A percentile compares a stretch with the other conserved stretches of the same genome.
These are phyloP conservation scores for Erodium maritimum DNA, from an alignment of 345 rosid species.

Conservation along the genomic window DNA sequence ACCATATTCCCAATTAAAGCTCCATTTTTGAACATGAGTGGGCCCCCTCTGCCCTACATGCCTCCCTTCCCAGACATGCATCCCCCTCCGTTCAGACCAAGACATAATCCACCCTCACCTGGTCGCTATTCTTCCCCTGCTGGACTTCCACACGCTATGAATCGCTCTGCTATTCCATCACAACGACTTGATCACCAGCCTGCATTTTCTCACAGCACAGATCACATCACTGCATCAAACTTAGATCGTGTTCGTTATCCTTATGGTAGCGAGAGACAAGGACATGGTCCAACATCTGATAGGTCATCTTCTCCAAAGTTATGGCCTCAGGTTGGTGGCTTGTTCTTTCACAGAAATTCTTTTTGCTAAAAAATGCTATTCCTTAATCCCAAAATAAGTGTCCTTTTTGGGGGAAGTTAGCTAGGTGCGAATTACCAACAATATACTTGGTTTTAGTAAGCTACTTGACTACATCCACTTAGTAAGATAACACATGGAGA, in stretches of 20 bases:
- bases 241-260: constrained; percentile 27
- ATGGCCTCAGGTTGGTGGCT: constrained; percentile 53
- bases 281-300: constrained; percentile 59
- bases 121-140: constrained; percentile 45
- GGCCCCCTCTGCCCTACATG: constrained; percentile 34
- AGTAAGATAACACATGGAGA: too few relatives aligned
- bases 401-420: too few relatives aligned
- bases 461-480: too few relatives aligned
- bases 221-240: constrained; percentile 22
- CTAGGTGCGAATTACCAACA: too few relatives aligned
- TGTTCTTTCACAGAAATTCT: not conserved
- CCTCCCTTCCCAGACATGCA: constrained; percentile 61
- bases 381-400: too few relatives aligned
- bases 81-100: constrained; percentile 58
- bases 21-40: constrained; percentile 30
- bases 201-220: constrained; percentile 34
- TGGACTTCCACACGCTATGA: constrained; percentile 39
- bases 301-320: constrained; percentile 61
- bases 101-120: constrained; percentile 52
- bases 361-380: not conserved
- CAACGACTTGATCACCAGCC: constrained; percentile 36
- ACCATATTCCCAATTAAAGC: constrained; percentile 44
- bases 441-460: too few relatives aligned
- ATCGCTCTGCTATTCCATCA: constrained; percentile 27
- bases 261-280: constrained; percentile 40